Percentiles rank a stretch among this genome's conserved stretches.
phyloP scores from a whole-genome alignment of 306 rosid genomes.

The Sindora glabra region DNA sequence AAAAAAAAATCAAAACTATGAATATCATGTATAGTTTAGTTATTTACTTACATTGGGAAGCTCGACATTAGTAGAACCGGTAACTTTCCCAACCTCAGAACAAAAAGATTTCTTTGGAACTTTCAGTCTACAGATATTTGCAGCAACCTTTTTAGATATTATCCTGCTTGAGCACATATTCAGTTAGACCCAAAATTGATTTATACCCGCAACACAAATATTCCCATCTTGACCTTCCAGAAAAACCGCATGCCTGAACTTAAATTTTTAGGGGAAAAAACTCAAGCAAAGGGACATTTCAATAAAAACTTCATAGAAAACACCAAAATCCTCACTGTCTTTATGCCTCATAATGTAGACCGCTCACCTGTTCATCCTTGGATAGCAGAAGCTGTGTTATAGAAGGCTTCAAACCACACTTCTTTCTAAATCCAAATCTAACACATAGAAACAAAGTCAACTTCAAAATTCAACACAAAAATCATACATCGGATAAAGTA shows the following conservation, averaged over 20 bases:
- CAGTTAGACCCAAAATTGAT: not conserved
- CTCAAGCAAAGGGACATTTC: not conserved
- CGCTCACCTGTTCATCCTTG: conserved; percentile 24
- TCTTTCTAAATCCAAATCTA: too few relatives aligned
- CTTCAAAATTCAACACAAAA: too few relatives aligned
- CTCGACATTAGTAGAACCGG: conserved; percentile 26
- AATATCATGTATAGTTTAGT: not conserved
- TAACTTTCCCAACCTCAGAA: conserved; percentile 31
- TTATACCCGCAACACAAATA: not conserved
- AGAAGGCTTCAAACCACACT: too few relatives aligned
- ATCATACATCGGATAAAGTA: too few relatives aligned
- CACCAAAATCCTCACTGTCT: too few relatives aligned
- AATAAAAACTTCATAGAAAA: not conserved
- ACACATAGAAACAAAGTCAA: too few relatives aligned
- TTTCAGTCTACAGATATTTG: conserved; percentile 27
- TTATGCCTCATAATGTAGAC: not conserved
- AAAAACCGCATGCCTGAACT: too few relatives aligned
- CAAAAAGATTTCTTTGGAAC: conserved; percentile 35
- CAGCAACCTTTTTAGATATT: conserved; percentile 30
- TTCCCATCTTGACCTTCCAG: not conserved
- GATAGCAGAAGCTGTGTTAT: not conserved
- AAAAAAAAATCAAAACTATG: not conserved
- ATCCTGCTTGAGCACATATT: conserved; percentile 33
- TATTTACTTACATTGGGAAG: conserved; percentile 32
- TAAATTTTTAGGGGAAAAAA: not conserved